Evolutionary conservation across 164 flowering plant species (phyloP), one percentile per base, ranked within the genome.

Genomic region (Taxillus chinensis): DNA sequence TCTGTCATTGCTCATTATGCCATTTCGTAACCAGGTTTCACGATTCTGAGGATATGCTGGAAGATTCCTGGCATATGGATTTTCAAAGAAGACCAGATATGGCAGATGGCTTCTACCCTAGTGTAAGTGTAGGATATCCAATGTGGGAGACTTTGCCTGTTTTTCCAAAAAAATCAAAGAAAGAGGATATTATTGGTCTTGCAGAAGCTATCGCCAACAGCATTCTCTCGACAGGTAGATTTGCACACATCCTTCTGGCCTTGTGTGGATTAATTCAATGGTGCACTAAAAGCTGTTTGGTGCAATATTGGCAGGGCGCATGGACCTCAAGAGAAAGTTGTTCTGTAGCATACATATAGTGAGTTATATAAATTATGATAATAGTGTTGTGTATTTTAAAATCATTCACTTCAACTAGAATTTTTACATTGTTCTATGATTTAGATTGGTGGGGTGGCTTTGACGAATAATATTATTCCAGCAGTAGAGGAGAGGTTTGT

Each of bases 261-360:
- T 63, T 7, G 8, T 7, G 58, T 68, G 53, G 46, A 27, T 3
- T 10, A 45, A 46, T 54, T 62, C 41, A 16, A 10, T 27, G 2
- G 27, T 16, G 2, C 27, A 27, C 27, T 27, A 27, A 6, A 12
- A 49, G 64, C 58, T 58, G 43, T 57, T 53, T 52, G 16, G 15
- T 72, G 46, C 39, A 64, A 11, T 53, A 58, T 60, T 75, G 17
- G 59, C 87, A 95, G 99, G 97, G 63, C 93, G 96, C 59, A 86
- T 95, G 55, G 99, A 95, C 66, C 86, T 95, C 41, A 86, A 95
- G 76, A 82, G 99, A 67, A 95, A 86, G 67, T 62, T 95, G 74
- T 95, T 95, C 68, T 85, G 87, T 66, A 89, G 99, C 86, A 91
- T 91, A 78, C 96, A 86, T 63, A 76, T 95, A 86, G 99, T 91